Conservation (phyloP, 2,329 filamentous ascomycete species). For the Pestalotiopsis sp. region DNA sequence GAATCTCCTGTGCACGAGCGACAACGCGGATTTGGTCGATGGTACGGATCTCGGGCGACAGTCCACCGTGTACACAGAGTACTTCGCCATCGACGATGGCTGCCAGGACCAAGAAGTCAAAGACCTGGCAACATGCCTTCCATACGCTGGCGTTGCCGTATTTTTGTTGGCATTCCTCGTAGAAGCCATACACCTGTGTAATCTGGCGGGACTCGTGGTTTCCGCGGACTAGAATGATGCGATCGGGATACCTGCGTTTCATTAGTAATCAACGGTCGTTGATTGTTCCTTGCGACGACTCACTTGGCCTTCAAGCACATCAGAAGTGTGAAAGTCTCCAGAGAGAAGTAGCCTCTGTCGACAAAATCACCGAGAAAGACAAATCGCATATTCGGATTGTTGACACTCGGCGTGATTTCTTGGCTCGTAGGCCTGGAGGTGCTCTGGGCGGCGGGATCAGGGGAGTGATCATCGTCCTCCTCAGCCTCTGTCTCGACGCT, state of each 20-base stretch:
- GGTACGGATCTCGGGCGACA: slow-evolving; percentile 89
- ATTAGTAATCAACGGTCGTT: slow-evolving; percentile 15
- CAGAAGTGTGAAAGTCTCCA: slow-evolving; percentile 96
- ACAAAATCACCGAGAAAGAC: slow-evolving; percentile 86
- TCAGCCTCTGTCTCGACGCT: slow-evolving; percentile 51
- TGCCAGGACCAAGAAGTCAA: slow-evolving; percentile 94
- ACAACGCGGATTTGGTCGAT: slow-evolving; percentile 99
- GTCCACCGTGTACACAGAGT: slow-evolving; percentile 93
- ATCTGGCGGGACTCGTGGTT: slow-evolving; percentile 98
- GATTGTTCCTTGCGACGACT: slow-evolving; percentile 21
- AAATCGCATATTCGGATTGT: slow-evolving; percentile 55
- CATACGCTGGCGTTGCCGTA: slow-evolving; percentile 99
- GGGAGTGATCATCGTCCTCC: slow-evolving; percentile 41
- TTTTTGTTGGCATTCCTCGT: slow-evolving; percentile 97
- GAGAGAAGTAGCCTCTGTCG: slow-evolving; percentile 94
- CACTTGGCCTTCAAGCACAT: slow-evolving; percentile 86
- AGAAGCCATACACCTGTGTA: slow-evolving; percentile 98
- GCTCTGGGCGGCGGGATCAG: not conserved
- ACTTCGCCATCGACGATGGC: slow-evolving; percentile 99
- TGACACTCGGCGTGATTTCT: slow-evolving; percentile 21
- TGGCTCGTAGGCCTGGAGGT: slow-evolving; percentile 32
- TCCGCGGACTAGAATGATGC: slow-evolving; percentile 93
- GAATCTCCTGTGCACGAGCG: slow-evolving; percentile 95
- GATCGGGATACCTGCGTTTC: slow-evolving; percentile 80
- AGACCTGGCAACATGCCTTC: slow-evolving; percentile 99